These are phyloP conservation scores for Penicillium chermesinum DNA, from an alignment of 495 filamentous ascomycete species.

Conservation along the genomic window DNA sequence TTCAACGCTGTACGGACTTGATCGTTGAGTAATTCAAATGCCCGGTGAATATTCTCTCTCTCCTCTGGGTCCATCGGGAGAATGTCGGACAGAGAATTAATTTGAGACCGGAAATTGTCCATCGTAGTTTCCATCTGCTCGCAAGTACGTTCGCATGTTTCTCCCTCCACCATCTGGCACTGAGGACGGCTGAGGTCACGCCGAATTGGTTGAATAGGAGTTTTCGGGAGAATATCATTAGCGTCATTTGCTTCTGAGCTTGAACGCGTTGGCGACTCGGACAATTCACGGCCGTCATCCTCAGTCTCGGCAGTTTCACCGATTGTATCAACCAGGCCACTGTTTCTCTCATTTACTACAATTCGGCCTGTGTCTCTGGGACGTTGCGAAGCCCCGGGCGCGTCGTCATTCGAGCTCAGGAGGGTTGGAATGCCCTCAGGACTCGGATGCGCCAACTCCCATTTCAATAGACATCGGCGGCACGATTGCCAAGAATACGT, in stretches of 20 bases:
- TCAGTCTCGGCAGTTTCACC: not conserved
- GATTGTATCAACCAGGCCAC: not conserved
- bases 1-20: slow-evolving; percentile 5
- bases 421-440: not conserved
- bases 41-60: not conserved
- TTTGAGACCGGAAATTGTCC: not conserved
- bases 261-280: not conserved
- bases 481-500: slow-evolving; percentile 15
- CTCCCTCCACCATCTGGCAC: not conserved
- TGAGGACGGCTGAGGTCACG: not conserved
- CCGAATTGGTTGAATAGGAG: not conserved
- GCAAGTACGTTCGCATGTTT: not conserved
- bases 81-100: not conserved
- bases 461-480: slow-evolving; percentile 4
- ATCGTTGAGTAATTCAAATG: not conserved
- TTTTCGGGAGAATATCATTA: not conserved
- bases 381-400: too few relatives aligned
- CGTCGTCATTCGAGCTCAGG: not conserved
- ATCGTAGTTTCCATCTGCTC: not conserved
- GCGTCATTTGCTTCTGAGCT: too few relatives aligned
- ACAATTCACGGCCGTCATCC: not conserved
- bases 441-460: not conserved
- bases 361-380: too few relatives aligned
- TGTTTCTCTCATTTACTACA: too few relatives aligned
- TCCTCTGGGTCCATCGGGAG: not conserved